Percentiles rank a stretch among this genome's conserved stretches.
Conservation (phyloP, 805 yeast genomes). For the Pichia gijzeniarum region DNA sequence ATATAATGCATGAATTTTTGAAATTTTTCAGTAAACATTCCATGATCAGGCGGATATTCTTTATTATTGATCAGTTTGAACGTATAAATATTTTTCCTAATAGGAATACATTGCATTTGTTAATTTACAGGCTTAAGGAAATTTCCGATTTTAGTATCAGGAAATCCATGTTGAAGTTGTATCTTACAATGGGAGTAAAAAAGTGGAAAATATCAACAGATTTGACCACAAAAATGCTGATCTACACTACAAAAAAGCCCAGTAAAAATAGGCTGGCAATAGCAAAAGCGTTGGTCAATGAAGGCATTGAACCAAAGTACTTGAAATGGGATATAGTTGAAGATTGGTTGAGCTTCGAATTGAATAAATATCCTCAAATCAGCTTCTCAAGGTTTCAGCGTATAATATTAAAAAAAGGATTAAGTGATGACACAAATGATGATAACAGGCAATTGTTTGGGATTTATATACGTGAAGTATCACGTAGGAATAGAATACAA, state of each 20-base stretch:
- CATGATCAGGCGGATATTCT: neutral
- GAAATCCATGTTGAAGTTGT: neutral
- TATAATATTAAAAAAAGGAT: neutral
- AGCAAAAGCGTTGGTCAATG: slow-evolving; percentile 3
- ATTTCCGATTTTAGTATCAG: neutral
- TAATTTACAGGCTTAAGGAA: slow-evolving; percentile 1
- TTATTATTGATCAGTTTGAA: slow-evolving; percentile 5
- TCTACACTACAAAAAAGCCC: neutral
- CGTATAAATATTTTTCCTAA: slow-evolving; percentile 5
- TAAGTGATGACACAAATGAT: neutral
- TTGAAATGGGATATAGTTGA: slow-evolving; percentile 3
- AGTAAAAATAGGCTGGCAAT: slow-evolving; percentile 3
- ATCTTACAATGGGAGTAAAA: neutral
- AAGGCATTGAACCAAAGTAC: slow-evolving; percentile 1
- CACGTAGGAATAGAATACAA: neutral
- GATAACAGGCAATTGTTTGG: neutral
- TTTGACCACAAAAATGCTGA: slow-evolving; percentile 1
- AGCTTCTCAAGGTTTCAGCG: neutral
- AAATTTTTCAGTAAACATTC: slow-evolving; percentile 3
- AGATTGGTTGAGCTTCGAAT: neutral
- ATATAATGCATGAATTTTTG: slow-evolving; percentile 8
- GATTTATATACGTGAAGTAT: neutral
- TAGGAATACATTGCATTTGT: slow-evolving; percentile 8
- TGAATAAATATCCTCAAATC: neutral
- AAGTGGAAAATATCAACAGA: slow-evolving; percentile 8